Percentiles rank a stretch among this genome's conserved stretches.
Evolutionary conservation across 2,329 filamentous ascomycete species (phyloP).

Genomic region (Lasiodiplodia citricola): DNA sequence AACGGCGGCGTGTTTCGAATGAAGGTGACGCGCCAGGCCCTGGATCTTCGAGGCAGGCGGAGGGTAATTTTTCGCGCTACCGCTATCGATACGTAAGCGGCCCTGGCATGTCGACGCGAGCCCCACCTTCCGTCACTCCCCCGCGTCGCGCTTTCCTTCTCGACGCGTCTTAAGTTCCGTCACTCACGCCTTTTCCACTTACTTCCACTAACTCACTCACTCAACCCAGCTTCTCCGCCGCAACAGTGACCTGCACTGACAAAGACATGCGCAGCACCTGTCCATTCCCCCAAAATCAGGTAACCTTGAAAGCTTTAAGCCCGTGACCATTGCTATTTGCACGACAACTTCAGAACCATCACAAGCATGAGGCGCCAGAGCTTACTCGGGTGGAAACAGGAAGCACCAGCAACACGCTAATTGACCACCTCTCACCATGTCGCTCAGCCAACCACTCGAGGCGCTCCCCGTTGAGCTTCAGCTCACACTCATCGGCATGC

Average conservation of each 20-base stretch:
- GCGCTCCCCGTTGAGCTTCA: not conserved
- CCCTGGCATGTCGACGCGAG: conserved; percentile 7
- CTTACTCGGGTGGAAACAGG: not conserved
- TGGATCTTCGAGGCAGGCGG: conserved; percentile 6
- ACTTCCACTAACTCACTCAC: not conserved
- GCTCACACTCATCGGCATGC: not conserved
- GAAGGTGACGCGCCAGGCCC: not conserved
- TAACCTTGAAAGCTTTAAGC: not conserved
- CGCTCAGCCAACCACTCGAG: not conserved
- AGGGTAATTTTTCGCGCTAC: conserved; percentile 23
- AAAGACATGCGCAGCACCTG: not conserved
- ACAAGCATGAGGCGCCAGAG: not conserved
- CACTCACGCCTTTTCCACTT: not conserved
- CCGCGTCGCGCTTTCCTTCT: not conserved
- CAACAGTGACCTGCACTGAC: not conserved
- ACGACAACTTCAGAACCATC: too few species aligned
- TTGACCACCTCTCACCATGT: not conserved
- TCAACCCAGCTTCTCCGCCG: not conserved
- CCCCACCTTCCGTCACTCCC: not conserved
- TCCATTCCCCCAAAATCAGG: not conserved
- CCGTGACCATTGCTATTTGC: not conserved
- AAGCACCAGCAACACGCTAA: not conserved
- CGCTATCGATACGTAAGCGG: conserved; percentile 16
- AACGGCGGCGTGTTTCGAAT: not conserved
- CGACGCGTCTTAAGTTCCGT: not conserved